These are phyloP conservation scores for Recurvomyces mirabilis DNA, from an alignment of 495 filamentous ascomycete species.

Conservation along the genomic window DNA sequence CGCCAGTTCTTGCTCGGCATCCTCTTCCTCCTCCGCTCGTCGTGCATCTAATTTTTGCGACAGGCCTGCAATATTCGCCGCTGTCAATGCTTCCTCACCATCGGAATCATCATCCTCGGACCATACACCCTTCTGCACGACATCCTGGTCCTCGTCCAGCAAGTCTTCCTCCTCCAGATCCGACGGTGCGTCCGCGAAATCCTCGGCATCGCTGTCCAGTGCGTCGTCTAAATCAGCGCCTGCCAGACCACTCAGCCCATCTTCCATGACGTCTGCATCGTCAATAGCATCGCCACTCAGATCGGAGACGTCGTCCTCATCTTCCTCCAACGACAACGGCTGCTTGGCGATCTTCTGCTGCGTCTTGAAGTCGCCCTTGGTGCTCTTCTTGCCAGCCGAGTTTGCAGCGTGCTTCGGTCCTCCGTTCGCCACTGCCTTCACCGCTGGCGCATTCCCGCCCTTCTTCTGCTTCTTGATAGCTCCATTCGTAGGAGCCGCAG, in stretches of 20 bases:
- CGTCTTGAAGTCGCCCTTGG: slow-evolving; percentile 27
- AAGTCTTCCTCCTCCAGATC: slow-evolving; percentile 60
- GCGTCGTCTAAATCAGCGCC: slow-evolving; percentile 19
- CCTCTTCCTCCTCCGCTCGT: slow-evolving; percentile 56
- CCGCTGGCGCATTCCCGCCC: slow-evolving; percentile 31
- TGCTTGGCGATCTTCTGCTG: background rate
- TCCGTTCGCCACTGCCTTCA: slow-evolving; percentile 33
- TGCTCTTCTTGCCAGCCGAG: slow-evolving; percentile 24
- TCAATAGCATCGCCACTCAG: slow-evolving; percentile 21
- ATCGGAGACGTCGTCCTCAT: slow-evolving; percentile 32
- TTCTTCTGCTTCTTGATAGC: slow-evolving; percentile 60
- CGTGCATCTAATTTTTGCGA: slow-evolving; percentile 68
- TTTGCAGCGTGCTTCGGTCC: slow-evolving; percentile 23
- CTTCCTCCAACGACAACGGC: slow-evolving; percentile 4
- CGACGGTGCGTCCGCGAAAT: slow-evolving; percentile 25
- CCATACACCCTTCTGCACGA: slow-evolving; percentile 55
- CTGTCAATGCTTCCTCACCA: slow-evolving; percentile 81
- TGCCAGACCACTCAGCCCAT: slow-evolving; percentile 34
- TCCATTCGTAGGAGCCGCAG: slow-evolving; percentile 30
- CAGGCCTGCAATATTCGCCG: slow-evolving; percentile 89
- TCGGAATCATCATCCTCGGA: slow-evolving; percentile 89
- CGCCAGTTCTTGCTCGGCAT: slow-evolving; percentile 69
- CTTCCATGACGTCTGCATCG: slow-evolving; percentile 30
- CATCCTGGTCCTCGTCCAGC: slow-evolving; percentile 28
- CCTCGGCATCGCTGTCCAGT: slow-evolving; percentile 40